These are phyloP conservation scores for Malania oleifera DNA, from an alignment of 164 flowering plant genomes.

Conservation along the genomic window DNA sequence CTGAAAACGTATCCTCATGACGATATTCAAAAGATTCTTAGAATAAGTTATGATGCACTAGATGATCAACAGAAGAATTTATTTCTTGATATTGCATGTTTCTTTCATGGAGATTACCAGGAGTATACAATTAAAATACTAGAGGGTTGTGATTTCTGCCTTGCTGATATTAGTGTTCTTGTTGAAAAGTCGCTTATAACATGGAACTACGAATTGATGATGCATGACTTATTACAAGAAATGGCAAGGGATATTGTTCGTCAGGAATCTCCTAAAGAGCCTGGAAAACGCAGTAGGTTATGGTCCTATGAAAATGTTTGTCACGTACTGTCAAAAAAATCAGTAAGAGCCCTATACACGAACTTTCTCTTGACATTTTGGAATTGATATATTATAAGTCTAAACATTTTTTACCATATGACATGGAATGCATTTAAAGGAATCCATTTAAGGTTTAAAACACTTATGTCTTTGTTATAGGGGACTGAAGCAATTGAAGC, in stretches of 20 bases:
- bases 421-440: no score
- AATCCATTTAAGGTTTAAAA: neutral
- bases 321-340: neutral
- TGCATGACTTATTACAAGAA: constrained; percentile 17
- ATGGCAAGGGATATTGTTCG: constrained; percentile 2
- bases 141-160: constrained; percentile 4
- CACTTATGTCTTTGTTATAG: neutral
- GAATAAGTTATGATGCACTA: no score
- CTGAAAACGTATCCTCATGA: no score
- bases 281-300: constrained; percentile 7
- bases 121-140: constrained; percentile 2
- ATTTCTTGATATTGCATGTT: constrained; percentile 28
- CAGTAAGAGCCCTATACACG: no score
- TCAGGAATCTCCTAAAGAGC: neutral
- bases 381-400: neutral
- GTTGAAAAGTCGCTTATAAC: constrained; percentile 11
- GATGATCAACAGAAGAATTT: no score
- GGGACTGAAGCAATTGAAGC: constrained; percentile 2
- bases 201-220: constrained; percentile 7
- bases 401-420: no score
- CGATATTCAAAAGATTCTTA: no score
- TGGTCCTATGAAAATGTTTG: neutral
- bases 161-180: constrained; percentile 14
- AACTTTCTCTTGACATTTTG: no score
- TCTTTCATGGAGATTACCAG: constrained; percentile 14